Percentiles rank a stretch among this genome's conserved stretches.
Conservation (phyloP, 1,284 basidiomycete species). For the Cyathus pygmaeus region DNA sequence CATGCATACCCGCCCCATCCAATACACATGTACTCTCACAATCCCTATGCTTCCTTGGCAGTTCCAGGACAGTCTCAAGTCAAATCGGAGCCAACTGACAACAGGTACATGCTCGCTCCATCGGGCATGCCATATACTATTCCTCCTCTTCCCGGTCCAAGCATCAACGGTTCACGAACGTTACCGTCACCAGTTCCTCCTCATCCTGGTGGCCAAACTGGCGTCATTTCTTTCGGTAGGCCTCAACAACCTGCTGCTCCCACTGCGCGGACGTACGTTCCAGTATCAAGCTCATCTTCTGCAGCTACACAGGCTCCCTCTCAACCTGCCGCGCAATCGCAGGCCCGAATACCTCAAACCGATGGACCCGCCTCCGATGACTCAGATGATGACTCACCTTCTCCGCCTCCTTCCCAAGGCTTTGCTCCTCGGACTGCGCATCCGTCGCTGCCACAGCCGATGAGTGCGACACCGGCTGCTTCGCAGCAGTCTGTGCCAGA, state of each 20-base stretch:
- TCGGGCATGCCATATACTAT: slow-evolving; percentile 59
- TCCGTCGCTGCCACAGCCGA: slow-evolving; percentile 66
- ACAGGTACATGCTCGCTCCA: slow-evolving; percentile 64
- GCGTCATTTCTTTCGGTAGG: slow-evolving; percentile 62
- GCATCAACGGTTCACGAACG: slow-evolving; percentile 56
- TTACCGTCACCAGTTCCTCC: slow-evolving; percentile 44
- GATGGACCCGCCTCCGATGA: slow-evolving; percentile 66
- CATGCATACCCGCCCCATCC: slow-evolving; percentile 62
- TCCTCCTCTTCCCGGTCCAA: slow-evolving; percentile 73
- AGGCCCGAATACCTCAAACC: slow-evolving; percentile 70
- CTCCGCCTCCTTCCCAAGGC: slow-evolving; percentile 65
- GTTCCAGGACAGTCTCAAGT: slow-evolving; percentile 56
- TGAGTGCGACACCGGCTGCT: slow-evolving; percentile 33
- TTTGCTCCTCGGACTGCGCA: slow-evolving; percentile 73
- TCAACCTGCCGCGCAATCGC: slow-evolving; percentile 28
- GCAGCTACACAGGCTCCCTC: slow-evolving; percentile 15
- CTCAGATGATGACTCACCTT: slow-evolving; percentile 65
- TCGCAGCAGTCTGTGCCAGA: slow-evolving; percentile 51
- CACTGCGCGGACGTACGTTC: slow-evolving; percentile 31
- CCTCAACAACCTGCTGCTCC: slow-evolving; percentile 25
- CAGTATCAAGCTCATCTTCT: slow-evolving; percentile 15
- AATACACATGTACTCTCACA: slow-evolving; percentile 61
- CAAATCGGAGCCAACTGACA: slow-evolving; percentile 75
- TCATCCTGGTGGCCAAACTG: slow-evolving; percentile 63
- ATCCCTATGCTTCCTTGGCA: slow-evolving; percentile 55